Evolutionary conservation across 495 filamentous ascomycete species (phyloP).

Genomic region (Aspergillus bridgeri): DNA sequence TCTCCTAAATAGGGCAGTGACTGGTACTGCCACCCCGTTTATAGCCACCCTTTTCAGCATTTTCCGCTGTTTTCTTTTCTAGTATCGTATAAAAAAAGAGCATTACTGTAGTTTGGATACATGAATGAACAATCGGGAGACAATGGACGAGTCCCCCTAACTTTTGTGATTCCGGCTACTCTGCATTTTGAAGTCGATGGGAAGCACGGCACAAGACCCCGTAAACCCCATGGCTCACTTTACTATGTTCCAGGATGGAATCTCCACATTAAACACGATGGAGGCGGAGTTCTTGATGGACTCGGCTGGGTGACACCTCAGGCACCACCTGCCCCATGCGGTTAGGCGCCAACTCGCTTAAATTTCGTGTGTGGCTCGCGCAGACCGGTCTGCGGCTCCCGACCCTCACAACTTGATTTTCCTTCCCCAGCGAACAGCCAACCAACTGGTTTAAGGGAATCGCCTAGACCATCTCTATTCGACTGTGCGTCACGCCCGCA

Average conservation of each 20-base stretch:
- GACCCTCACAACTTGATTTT: conserved; percentile 38
- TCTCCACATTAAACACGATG: background rate
- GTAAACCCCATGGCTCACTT: background rate
- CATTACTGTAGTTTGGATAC: conserved; percentile 24
- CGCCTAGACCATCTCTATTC: conserved; percentile 5
- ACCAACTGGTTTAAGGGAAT: conserved; percentile 10
- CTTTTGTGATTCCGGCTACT: too few species aligned
- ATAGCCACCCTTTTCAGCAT: background rate
- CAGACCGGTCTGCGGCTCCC: conserved; percentile 32
- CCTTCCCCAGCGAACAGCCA: conserved; percentile 9
- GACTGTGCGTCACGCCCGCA: conserved; percentile 9
- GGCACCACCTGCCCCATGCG: conserved; percentile 26
- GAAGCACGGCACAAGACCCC: too few species aligned
- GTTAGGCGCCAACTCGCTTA: conserved; percentile 50
- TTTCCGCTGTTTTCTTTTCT: background rate
- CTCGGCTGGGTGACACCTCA: background rate
- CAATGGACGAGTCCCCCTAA: too few species aligned
- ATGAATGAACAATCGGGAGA: background rate
- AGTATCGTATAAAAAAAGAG: background rate
- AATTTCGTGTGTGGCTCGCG: conserved; percentile 51
- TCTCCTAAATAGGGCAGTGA: background rate
- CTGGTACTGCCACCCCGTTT: background rate
- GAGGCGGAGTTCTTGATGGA: background rate
- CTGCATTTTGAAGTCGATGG: background rate
- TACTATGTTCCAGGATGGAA: background rate